These are phyloP conservation scores for Claviceps purpurea DNA, from an alignment of 2,329 filamentous ascomycete species.

Conservation along the genomic window DNA sequence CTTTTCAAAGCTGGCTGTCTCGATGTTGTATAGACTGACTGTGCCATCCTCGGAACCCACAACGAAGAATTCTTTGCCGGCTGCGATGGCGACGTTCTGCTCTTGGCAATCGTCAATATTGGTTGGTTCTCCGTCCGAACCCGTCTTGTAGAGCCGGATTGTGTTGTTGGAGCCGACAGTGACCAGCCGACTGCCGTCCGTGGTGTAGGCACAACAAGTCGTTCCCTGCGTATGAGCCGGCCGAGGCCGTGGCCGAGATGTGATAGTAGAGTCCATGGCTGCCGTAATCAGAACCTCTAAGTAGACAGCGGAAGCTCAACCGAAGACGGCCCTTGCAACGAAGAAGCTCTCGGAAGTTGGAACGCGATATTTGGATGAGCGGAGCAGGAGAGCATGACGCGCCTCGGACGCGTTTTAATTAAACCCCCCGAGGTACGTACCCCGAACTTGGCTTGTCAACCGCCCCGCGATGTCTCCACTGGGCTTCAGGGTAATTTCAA, in stretches of 20 bases:
- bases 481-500: background rate
- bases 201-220: constrained; percentile 81
- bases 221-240: constrained; percentile 73
- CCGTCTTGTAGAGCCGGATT: constrained; percentile 83
- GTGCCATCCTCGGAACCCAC: constrained; percentile 88
- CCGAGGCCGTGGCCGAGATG: constrained; percentile 42
- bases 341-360: background rate
- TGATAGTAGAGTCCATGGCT: constrained; percentile 20
- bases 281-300: background rate
- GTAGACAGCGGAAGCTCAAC: background rate
- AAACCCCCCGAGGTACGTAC: constrained; percentile 3
- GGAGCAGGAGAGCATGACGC: constrained; percentile 18
- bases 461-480: constrained; percentile 2
- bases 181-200: constrained; percentile 72
- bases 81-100: constrained; percentile 66
- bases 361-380: background rate
- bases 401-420: constrained; percentile 23
- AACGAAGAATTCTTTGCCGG: constrained; percentile 70
- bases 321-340: background rate
- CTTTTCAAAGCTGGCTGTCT: constrained; percentile 59
- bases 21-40: constrained; percentile 85
- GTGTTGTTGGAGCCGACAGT: constrained; percentile 91
- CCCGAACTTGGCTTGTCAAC: background rate
- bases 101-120: constrained; percentile 89
- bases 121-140: constrained; percentile 79